Evolutionary conservation across 371 early-diverging fungal genomes (phyloP).

Genomic region (Phascolomyces articulosus): DNA sequence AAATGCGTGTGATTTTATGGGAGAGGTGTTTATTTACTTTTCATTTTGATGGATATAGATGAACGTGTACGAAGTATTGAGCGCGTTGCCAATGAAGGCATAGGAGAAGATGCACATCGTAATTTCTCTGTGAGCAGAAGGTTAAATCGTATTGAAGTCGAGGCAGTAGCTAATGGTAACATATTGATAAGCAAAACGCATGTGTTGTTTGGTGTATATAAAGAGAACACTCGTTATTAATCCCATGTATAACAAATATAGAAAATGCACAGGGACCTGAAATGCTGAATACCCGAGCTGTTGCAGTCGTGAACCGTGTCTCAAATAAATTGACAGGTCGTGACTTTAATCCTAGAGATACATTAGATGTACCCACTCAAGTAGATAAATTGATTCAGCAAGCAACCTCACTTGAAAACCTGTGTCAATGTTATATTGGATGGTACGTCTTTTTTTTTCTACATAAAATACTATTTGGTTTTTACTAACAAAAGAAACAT

Average conservation of each 20-base stretch:
- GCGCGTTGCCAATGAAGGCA: slow-evolving; percentile 35
- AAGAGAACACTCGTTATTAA: too few species aligned
- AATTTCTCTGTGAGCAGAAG: slow-evolving; percentile 53
- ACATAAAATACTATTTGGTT: too few species aligned
- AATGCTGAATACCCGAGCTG: slow-evolving; percentile 58
- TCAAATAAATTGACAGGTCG: slow-evolving; percentile 88
- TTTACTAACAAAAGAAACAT: too few species aligned
- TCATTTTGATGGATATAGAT: too few species aligned
- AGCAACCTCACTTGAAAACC: slow-evolving; percentile 92
- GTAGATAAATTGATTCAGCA: slow-evolving; percentile 94
- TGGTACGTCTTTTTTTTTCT: slow-evolving; percentile 61
- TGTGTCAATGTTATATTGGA: slow-evolving; percentile 96
- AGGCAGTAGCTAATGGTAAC: slow-evolving; percentile 54
- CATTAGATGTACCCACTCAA: slow-evolving; percentile 85
- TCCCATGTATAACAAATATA: too few species aligned
- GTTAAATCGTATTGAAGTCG: slow-evolving; percentile 50
- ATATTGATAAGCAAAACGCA: too few species aligned
- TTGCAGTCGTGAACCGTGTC: slow-evolving; percentile 65
- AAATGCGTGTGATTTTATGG: not conserved
- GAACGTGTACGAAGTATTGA: slow-evolving; percentile 48
- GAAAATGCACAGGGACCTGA: slow-evolving; percentile 53
- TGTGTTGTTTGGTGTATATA: too few species aligned
- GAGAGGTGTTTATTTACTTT: too few species aligned
- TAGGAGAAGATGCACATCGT: slow-evolving; percentile 46
- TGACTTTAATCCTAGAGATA: slow-evolving; percentile 88